Evolutionary conservation across 2,329 filamentous ascomycete species (phyloP).

Genomic region (Fusarium hostae): DNA sequence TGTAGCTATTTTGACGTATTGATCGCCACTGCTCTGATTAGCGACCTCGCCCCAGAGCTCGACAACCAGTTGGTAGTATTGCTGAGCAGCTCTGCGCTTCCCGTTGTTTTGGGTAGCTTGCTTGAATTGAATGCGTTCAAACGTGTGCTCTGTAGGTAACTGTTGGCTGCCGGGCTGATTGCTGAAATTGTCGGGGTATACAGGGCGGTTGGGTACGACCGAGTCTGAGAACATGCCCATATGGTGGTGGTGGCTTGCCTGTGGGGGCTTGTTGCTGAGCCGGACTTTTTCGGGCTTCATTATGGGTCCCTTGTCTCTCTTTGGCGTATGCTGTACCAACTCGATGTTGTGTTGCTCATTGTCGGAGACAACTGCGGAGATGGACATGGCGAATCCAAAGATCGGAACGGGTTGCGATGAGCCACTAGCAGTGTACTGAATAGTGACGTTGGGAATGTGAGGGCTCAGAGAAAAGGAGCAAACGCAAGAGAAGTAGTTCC

Average conservation of each 20-base stretch:
- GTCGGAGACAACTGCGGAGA: conserved; percentile 84
- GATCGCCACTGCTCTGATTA: conserved; percentile 54
- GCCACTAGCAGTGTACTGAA: conserved; percentile 63
- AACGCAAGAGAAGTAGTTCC: conserved; percentile 90
- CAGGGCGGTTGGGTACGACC: conserved; percentile 43
- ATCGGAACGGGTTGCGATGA: conserved; percentile 71
- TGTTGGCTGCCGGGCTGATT: conserved; percentile 47
- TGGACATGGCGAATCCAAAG: conserved; percentile 81
- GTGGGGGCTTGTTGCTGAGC: conserved; percentile 75
- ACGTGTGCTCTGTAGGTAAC: conserved; percentile 68
- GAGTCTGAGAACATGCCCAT: conserved; percentile 57
- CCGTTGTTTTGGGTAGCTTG: conserved; percentile 94
- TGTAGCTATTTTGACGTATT: conserved; percentile 77
- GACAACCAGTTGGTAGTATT: conserved; percentile 91
- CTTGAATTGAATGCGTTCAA: conserved; percentile 95
- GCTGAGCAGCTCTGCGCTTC: conserved; percentile 87
- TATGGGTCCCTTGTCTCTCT: conserved; percentile 87
- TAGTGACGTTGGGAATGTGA: conserved; percentile 56
- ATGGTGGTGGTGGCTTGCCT: conserved; percentile 58
- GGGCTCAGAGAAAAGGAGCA: conserved; percentile 80
- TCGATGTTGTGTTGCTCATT: conserved; percentile 81
- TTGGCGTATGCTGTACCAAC: conserved; percentile 90
- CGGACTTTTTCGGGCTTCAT: conserved; percentile 76
- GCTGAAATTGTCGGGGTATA: conserved; percentile 57
- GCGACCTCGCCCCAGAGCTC: conserved; percentile 81